Conservation (phyloP, 345 rosid genomes). For the Salix dunnii region DNA sequence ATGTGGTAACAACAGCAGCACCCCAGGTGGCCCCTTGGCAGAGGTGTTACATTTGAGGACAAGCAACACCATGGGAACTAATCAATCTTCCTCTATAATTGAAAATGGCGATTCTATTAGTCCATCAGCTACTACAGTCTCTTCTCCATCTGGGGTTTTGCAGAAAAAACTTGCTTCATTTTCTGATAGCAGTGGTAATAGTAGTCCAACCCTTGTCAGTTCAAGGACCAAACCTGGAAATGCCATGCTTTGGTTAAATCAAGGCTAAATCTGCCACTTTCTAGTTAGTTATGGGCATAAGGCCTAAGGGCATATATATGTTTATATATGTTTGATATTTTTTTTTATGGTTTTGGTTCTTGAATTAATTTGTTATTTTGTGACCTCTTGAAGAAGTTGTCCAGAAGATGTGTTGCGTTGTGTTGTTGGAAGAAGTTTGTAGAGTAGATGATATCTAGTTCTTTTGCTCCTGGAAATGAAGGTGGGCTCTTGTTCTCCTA, state of each 20-base stretch:
- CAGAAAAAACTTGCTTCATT: constrained; percentile 48
- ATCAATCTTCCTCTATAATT: constrained; percentile 18
- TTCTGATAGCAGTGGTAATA: constrained; percentile 59
- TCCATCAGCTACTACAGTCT: constrained; percentile 29
- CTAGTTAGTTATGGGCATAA: background rate
- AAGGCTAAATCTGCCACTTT: constrained; percentile 18
- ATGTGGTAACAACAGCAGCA: constrained; percentile 13
- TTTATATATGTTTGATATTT: background rate
- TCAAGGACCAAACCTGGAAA: constrained; percentile 36
- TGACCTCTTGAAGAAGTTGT: background rate
- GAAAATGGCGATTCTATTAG: constrained; percentile 27
- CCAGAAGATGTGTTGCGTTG: background rate
- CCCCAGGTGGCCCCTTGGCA: constrained; percentile 77
- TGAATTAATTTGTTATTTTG: too few species aligned
- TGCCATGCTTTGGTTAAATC: constrained; percentile 35
- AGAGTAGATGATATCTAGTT: background rate
- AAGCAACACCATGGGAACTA: constrained; percentile 5
- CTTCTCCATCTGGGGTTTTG: constrained; percentile 58
- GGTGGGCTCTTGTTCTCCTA: background rate
- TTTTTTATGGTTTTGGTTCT: background rate
- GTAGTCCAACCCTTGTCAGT: constrained; percentile 42
- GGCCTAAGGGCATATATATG: background rate
- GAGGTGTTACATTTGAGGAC: constrained; percentile 52
- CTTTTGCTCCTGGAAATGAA: background rate
- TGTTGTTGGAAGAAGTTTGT: background rate